Base-by-base conservation (phyloP, 2,329 filamentous ascomycete genomes). In the Fusarium buxicola region DNA sequence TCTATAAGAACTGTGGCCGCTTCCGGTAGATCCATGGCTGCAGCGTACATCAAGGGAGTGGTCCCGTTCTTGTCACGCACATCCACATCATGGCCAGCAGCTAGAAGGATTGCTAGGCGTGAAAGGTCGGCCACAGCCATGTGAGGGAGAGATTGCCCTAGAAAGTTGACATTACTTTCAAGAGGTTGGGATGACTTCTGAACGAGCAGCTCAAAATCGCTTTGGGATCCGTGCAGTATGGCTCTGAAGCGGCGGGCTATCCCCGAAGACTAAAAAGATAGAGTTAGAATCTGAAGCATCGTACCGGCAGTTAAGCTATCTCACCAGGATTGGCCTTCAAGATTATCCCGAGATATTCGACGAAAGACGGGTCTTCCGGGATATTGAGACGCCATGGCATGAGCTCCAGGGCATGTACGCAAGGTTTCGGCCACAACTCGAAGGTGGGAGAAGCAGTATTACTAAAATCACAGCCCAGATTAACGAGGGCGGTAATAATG, bases 121-220 rank as follows among this genome's bases (percentile, higher is more conserved):
- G 5, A 12, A n/a, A 45, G 36, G 2, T 13, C 3, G 0, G 0
- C 11, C 1, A 56, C 15, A 0, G 32, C 18, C 4, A 62, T 2
- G 3, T 60, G 56, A 32, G 60, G 51, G 5, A 51, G 8, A 0
- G 59, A 34, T 24, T 60, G 59, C 1, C 56, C 56, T 0, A 53
- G 12, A 5, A 56, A 50, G 4, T 62, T 53, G 2, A 53, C 34
- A 2, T 43, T 24, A 0, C 12, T 11, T 1, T 44, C 40, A 2
- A 62, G 16, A 0, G 46, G 34, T 0, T 0, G 1, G 1, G 6
- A 0, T 3, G 7, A 2, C 8, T 35, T 48, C 12, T 35, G 7
- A 1, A 48, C 4, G 2, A 18, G 36, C 1, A 21, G 3, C n/a
- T 27, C 49, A 4, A 55, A 53, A 2, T 1, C 28, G 9, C 2